Evolutionary conservation across 1,284 basidiomycete species (phyloP).

Genomic region (Papiliotrema fonsecae): DNA sequence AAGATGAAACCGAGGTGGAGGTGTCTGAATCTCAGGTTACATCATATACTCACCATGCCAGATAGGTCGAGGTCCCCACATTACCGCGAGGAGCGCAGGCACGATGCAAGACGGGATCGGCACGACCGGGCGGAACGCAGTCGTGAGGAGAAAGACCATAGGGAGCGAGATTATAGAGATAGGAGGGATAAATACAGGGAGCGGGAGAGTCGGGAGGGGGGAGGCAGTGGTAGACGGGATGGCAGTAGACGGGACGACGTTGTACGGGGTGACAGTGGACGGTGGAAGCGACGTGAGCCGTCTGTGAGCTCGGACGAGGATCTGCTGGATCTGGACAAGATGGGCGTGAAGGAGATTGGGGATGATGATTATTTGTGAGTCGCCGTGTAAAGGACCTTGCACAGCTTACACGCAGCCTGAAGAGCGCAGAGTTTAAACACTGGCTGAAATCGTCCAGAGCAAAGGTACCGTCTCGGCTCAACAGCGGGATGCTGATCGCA

Average conservation of each 20-base stretch:
- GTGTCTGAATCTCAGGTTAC: no score
- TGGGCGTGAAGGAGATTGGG: slow-evolving; percentile 37
- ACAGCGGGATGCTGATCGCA: slow-evolving; percentile 8
- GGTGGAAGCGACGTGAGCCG: not conserved
- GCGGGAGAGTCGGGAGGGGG: not conserved
- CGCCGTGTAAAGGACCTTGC: not conserved
- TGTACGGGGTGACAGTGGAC: not conserved
- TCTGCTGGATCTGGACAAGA: slow-evolving; percentile 29
- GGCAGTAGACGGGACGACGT: not conserved
- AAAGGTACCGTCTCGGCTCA: no score
- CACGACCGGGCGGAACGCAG: no score
- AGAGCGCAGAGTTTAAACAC: slow-evolving; percentile 32
- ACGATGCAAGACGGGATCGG: no score
- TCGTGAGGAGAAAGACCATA: no score
- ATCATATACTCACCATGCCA: no score
- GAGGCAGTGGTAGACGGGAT: not conserved
- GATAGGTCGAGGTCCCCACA: no score
- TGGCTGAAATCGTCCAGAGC: slow-evolving; percentile 38
- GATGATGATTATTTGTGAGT: slow-evolving; percentile 47
- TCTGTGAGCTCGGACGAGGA: slow-evolving; percentile 18
- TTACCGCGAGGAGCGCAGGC: no score
- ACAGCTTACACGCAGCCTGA: slow-evolving; percentile 17
- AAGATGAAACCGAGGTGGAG: no score
- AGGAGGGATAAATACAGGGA: no score
- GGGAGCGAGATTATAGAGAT: no score